phyloP scores from a whole-genome alignment of 1,284 basidiomycete species.

The Ganoderma sinense region DNA sequence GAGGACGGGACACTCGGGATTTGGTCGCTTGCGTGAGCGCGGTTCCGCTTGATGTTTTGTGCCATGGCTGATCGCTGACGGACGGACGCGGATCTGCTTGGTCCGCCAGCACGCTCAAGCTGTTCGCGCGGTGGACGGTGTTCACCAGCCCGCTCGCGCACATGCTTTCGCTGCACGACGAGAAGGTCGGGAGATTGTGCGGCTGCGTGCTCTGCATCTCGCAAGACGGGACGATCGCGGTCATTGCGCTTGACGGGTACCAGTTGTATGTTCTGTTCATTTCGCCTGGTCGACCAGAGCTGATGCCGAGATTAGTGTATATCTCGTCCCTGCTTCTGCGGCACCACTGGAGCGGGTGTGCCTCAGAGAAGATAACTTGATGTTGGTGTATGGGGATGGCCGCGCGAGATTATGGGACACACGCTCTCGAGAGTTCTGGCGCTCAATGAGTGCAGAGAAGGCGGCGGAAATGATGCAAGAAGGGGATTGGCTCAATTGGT shows the following conservation, averaged over 20 bases:
- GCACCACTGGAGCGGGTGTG: slow-evolving; percentile 73
- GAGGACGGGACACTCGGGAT: slow-evolving; percentile 79
- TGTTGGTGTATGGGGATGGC: slow-evolving; percentile 81
- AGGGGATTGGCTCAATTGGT: slow-evolving; percentile 80
- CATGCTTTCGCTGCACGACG: slow-evolving; percentile 66
- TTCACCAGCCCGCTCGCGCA: slow-evolving; percentile 70
- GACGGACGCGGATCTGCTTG: background rate
- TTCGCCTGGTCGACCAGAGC: slow-evolving; percentile 7
- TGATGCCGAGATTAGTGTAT: slow-evolving; percentile 55
- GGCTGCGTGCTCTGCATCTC: slow-evolving; percentile 82
- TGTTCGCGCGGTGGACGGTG: slow-evolving; percentile 72
- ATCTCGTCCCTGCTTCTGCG: slow-evolving; percentile 67
- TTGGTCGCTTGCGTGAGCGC: slow-evolving; percentile 62
- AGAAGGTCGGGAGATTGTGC: slow-evolving; percentile 65
- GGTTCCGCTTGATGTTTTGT: slow-evolving; percentile 1
- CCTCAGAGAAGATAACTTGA: slow-evolving; percentile 73
- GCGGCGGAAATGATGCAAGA: slow-evolving; percentile 77
- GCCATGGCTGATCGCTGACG: background rate
- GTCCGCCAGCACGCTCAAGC: slow-evolving; percentile 58
- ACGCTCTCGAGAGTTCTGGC: slow-evolving; percentile 85
- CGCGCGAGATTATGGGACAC: slow-evolving; percentile 90
- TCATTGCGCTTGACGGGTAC: slow-evolving; percentile 80
- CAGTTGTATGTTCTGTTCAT: slow-evolving; percentile 65
- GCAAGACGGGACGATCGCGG: slow-evolving; percentile 82
- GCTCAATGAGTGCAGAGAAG: slow-evolving; percentile 82